These are phyloP conservation scores for Mortierella sp. DNA, from an alignment of 371 early-diverging fungal genomes.

Conservation along the genomic window DNA sequence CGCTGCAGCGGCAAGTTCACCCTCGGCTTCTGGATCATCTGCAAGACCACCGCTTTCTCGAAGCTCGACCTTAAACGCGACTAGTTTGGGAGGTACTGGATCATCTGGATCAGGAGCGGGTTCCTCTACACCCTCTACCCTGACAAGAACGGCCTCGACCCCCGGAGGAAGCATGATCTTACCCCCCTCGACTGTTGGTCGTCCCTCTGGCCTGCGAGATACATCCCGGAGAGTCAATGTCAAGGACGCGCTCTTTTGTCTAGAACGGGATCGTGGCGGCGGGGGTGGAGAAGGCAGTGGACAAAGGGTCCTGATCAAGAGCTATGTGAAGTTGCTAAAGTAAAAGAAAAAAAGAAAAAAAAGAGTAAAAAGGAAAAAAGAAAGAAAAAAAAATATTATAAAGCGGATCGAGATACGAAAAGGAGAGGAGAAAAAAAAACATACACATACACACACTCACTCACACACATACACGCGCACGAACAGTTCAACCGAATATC, in stretches of 20 bases:
- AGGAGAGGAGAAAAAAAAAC: no score
- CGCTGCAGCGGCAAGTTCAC: neutral
- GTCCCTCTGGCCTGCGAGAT: constrained; percentile 31
- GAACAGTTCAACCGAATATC: no score
- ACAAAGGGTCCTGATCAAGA: constrained; percentile 70
- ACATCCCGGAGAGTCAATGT: constrained; percentile 61
- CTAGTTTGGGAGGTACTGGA: constrained; percentile 15
- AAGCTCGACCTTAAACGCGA: constrained; percentile 19
- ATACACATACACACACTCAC: no score
- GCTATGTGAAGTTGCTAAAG: constrained; percentile 64
- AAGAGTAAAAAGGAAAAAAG: neutral
- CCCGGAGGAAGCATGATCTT: constrained; percentile 42
- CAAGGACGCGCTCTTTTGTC: constrained; percentile 76
- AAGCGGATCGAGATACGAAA: no score
- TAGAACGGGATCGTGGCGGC: constrained; percentile 74
- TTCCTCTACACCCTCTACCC: constrained; percentile 10
- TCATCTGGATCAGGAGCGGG: constrained; percentile 14
- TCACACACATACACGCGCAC: no score
- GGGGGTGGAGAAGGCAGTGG: constrained; percentile 63
- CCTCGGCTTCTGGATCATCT: constrained; percentile 1
- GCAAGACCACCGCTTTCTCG: constrained; percentile 1
- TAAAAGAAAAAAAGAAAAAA: constrained; percentile 21
- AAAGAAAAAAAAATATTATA: no score
- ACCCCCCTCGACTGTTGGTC: constrained; percentile 47
- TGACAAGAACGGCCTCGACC: constrained; percentile 14